Percentiles rank a stretch among this genome's conserved stretches.
Conservation (phyloP, 1,139 yeast genomes). For the Candida sanyaensis region DNA sequence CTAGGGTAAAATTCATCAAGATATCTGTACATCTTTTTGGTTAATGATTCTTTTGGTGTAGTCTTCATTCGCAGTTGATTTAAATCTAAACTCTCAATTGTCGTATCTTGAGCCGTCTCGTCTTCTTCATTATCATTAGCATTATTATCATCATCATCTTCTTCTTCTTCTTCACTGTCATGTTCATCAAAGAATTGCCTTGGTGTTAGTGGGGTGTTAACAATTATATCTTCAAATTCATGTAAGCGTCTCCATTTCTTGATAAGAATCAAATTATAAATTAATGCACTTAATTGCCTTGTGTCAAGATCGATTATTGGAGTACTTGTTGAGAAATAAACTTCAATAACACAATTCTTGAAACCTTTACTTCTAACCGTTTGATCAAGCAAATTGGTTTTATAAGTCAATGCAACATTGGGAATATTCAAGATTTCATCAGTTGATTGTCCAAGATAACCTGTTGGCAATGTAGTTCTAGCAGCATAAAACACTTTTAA, state of each 20-base stretch:
- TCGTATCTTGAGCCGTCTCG: neutral
- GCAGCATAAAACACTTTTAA: constrained; percentile 33
- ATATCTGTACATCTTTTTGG: constrained; percentile 13
- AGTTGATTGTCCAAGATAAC: constrained; percentile 17
- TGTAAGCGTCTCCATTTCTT: constrained; percentile 29
- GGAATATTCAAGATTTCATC: constrained; percentile 56
- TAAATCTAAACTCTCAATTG: neutral
- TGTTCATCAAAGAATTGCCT: constrained; percentile 4
- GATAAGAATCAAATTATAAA: constrained; percentile 35
- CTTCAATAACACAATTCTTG: constrained; percentile 37
- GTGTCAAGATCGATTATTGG: constrained; percentile 53
- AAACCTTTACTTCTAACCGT: constrained; percentile 38
- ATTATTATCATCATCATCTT: neutral
- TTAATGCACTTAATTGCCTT: constrained; percentile 40
- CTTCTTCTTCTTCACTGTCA: constrained; percentile 1
- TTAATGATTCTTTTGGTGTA: constrained; percentile 10
- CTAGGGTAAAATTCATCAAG: constrained; percentile 47
- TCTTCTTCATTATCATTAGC: neutral
- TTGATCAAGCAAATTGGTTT: constrained; percentile 52
- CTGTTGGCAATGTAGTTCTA: constrained; percentile 15
- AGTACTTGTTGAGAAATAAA: constrained; percentile 47
- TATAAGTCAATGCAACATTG: constrained; percentile 51
- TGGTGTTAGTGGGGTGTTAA: neutral
- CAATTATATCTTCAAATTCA: constrained; percentile 6
- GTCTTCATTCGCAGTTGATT: neutral